Evolutionary conservation across 495 filamentous ascomycete genomes (phyloP).

Genomic region (Neurospora sp.): DNA sequence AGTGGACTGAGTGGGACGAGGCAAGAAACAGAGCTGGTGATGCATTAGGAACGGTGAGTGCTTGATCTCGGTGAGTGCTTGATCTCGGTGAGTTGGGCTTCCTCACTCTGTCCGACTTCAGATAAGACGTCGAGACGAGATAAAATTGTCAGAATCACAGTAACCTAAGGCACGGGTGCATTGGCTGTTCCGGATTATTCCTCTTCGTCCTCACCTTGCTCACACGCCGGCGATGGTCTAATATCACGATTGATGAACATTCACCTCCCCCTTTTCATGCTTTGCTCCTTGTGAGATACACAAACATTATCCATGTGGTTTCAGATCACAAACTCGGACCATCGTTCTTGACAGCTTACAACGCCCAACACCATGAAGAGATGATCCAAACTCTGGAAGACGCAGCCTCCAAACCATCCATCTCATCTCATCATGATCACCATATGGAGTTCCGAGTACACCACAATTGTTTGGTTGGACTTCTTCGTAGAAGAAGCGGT

Average conservation of each 20-base stretch:
- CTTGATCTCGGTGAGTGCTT: not conserved
- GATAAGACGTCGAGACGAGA: not conserved
- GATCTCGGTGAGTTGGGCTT: not conserved
- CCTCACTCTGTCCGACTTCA: not conserved
- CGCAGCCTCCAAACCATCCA: not conserved
- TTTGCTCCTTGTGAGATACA: not conserved
- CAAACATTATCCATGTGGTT: not conserved
- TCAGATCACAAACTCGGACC: not conserved
- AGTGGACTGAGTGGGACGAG: not conserved
- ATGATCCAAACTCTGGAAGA: not conserved
- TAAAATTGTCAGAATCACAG: not conserved
- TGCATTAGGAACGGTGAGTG: not conserved
- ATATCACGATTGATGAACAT: not conserved
- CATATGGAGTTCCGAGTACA: not conserved
- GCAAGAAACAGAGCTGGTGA: not conserved
- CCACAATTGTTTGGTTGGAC: not conserved
- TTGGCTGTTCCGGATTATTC: not conserved
- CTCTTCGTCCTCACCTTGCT: not conserved
- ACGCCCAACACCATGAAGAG: not conserved
- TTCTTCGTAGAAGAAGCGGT: not conserved
- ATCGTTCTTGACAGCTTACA: not conserved
- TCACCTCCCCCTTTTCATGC: not conserved
- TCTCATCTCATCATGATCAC: not conserved
- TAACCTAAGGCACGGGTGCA: not conserved
- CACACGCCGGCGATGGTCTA: not conserved